Conservation (phyloP, 2,329 filamentous ascomycete species). For the Botrytis galanthina region DNA sequence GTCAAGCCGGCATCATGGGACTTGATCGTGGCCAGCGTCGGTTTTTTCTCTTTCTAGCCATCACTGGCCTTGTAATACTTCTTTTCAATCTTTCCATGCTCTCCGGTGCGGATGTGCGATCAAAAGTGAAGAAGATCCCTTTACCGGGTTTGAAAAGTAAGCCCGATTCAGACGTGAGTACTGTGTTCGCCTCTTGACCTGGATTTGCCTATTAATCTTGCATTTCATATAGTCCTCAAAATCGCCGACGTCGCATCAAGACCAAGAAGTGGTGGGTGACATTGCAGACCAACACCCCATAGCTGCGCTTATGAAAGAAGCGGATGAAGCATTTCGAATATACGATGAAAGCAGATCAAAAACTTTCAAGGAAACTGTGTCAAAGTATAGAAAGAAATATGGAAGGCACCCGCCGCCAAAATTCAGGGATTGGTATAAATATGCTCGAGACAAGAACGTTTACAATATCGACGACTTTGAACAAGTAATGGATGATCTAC, state of each 20-base stretch:
- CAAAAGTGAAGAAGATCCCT: slow-evolving; percentile 32
- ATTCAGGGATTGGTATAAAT: slow-evolving; percentile 60
- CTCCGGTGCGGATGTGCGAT: slow-evolving; percentile 30
- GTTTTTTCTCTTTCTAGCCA: slow-evolving; percentile 29
- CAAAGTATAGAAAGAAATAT: slow-evolving; percentile 54
- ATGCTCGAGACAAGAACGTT: slow-evolving; percentile 51
- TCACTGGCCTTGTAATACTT: slow-evolving; percentile 30
- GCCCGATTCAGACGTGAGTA: slow-evolving; percentile 26
- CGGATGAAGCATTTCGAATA: slow-evolving; percentile 35
- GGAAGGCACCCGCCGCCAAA: slow-evolving; percentile 62
- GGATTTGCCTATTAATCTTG: neutral
- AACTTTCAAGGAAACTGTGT: slow-evolving; percentile 51
- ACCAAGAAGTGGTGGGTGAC: slow-evolving; percentile 27
- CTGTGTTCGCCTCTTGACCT: neutral
- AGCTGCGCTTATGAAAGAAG: slow-evolving; percentile 36
- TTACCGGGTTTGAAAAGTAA: slow-evolving; percentile 25
- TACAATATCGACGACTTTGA: slow-evolving; percentile 62
- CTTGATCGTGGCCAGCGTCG: slow-evolving; percentile 32
- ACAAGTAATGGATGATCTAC: slow-evolving; percentile 61
- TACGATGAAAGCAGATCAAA: slow-evolving; percentile 43
- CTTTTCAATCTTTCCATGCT: slow-evolving; percentile 34
- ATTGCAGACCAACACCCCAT: slow-evolving; percentile 37
- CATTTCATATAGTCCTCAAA: slow-evolving; percentile 29
- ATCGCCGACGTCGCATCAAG: slow-evolving; percentile 30
- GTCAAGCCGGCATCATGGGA: slow-evolving; percentile 24